Percentiles rank a stretch among this genome's conserved stretches.
These are phyloP conservation scores for Penicillium antarcticum DNA, from an alignment of 495 filamentous ascomycete species.

Conservation along the genomic window DNA sequence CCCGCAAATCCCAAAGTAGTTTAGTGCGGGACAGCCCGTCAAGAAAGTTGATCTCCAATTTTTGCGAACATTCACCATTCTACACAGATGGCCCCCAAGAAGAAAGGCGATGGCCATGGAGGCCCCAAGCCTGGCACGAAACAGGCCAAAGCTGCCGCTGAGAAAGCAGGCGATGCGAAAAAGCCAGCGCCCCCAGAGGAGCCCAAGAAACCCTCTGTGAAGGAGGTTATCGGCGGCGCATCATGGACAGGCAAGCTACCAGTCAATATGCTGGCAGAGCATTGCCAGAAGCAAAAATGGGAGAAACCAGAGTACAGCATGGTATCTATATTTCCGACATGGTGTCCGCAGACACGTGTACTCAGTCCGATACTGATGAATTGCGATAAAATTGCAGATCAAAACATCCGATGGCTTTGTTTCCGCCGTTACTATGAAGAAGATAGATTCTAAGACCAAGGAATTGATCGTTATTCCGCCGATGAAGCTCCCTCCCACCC, in stretches of 20 bases:
- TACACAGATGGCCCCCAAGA: conserved; percentile 41
- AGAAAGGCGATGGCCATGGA: conserved; percentile 39
- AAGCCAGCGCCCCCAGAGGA: conserved; percentile 44
- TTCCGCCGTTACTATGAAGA: conserved; percentile 73
- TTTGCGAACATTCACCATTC: neutral
- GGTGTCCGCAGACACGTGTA: neutral
- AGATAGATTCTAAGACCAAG: conserved; percentile 77
- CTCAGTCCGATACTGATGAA: conserved; percentile 8
- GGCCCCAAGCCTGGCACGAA: conserved; percentile 45
- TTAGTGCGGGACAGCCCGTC: conserved; percentile 34
- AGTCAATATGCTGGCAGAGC: conserved; percentile 87
- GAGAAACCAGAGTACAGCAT: conserved; percentile 88
- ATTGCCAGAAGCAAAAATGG: conserved; percentile 95
- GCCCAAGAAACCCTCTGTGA: conserved; percentile 75
- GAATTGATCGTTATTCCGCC: conserved; percentile 71
- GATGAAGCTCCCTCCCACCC: conserved; percentile 71
- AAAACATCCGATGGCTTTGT: conserved; percentile 63
- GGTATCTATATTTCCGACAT: conserved; percentile 34
- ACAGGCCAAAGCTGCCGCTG: conserved; percentile 42
- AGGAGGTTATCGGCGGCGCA: conserved; percentile 86
- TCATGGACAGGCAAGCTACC: conserved; percentile 98
- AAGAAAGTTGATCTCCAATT: conserved; percentile 9
- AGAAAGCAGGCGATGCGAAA: conserved; percentile 35
- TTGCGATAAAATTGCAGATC: conserved; percentile 29
- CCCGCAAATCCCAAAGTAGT: conserved; percentile 30